Conservation (phyloP, 148 eudicot species). For the Arctostaphylos glauca region DNA sequence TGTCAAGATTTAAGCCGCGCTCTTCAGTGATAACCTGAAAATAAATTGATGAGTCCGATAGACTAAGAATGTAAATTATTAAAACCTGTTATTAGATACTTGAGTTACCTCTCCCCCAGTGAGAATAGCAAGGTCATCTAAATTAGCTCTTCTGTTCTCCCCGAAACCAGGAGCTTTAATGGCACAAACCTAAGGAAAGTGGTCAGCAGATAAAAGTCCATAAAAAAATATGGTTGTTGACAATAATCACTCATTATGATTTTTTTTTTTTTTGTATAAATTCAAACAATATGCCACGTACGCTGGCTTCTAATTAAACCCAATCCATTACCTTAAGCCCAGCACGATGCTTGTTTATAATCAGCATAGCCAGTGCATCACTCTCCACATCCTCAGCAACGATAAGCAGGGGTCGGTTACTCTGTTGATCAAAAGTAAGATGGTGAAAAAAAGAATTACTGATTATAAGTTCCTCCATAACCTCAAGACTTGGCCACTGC, state of each 20-base stretch:
- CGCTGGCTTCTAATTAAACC: constrained; percentile 5
- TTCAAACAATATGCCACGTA: not conserved
- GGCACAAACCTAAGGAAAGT: constrained; percentile 76
- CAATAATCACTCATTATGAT: not conserved
- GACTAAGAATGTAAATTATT: constrained; percentile 9
- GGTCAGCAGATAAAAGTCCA: not conserved
- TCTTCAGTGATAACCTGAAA: constrained; percentile 81
- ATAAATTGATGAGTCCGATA: constrained; percentile 15
- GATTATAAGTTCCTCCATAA: not conserved
- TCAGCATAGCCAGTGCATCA: constrained; percentile 68
- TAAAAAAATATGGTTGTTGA: constrained; percentile 1
- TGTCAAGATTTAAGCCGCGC: constrained; percentile 63
- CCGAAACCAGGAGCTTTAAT: constrained; percentile 98
- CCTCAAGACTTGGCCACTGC: constrained; percentile 7
- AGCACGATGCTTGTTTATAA: constrained; percentile 85
- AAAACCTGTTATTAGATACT: constrained; percentile 4
- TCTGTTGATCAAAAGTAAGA: constrained; percentile 37
- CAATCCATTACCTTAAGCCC: constrained; percentile 66
- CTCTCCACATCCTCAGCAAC: constrained; percentile 95
- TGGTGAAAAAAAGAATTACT: constrained; percentile 11
- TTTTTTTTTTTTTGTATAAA: not conserved
- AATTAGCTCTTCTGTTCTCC: constrained; percentile 82
- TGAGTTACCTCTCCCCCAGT: constrained; percentile 87
- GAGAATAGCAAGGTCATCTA: constrained; percentile 84
- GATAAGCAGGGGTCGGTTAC: constrained; percentile 62